Base-by-base conservation (phyloP, 2,329 filamentous ascomycete genomes). In the Cladobotryum mycophilum region DNA sequence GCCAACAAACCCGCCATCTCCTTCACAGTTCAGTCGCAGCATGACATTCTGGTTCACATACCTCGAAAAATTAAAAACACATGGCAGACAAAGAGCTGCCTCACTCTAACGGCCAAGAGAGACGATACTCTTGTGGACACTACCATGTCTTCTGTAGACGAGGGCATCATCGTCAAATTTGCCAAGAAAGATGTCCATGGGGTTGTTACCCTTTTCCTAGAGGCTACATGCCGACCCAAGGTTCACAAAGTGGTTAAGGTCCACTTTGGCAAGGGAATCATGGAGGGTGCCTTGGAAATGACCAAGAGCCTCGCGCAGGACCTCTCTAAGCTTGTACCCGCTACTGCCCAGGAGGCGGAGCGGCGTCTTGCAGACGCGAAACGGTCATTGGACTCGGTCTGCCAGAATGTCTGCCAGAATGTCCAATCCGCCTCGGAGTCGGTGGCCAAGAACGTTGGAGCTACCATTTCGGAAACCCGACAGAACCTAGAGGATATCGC, bases 231-330 rank as follows among this genome's bases (percentile, higher is more conserved):
- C 49, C 78, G 77, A 54, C 82, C 82, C 20, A 79, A 75, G 62
- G 72, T 84, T 55, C 79, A 79, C 58, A 80, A 84, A 66, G 77
- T 76, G 0, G 80, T 84, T 61, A 73, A 76, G 37, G 67, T 85
- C 30, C 76, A 83, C 61, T 82, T 85, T 63, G 79, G 80, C 43
- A 75, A 68, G 60, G 68, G 72, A 18, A 64, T 71, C 14, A 62
- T 78, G 40, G 68, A 67, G 12, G 70, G 73, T 37, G 71, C 70
- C 13, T 55, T 76, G 5, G 74, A 76, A 49, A 68, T 67, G 7
- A 72, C 74, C 17, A 70, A 68, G 52, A 61, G 70, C 13, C 64
- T 77, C 3, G 68, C 72, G 13, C 68, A 72, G 40, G 69, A 68
- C 40, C 60, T 78, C 7, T 67, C 66, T 8, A 67, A 68, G 14